Conservation (phyloP, 768 basidiomycete species). For the Paxillus involutus region DNA sequence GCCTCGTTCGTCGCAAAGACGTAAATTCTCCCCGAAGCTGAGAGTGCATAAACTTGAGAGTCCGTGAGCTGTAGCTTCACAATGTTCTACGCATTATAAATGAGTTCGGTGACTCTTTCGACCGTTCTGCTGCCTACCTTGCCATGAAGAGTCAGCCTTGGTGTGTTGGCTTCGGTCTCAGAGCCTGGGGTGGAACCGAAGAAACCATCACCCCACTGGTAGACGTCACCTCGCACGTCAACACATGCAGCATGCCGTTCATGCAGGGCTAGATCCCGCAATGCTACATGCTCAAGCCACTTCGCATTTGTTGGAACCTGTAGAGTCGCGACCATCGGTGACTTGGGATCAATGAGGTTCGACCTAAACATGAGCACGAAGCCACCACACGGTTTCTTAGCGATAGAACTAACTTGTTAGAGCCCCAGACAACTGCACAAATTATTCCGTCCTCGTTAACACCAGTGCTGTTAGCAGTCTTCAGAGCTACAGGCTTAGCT, state of each 20-base stretch:
- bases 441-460: slow-evolving; percentile 33
- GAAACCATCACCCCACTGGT: slow-evolving; percentile 80
- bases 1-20: slow-evolving; percentile 54
- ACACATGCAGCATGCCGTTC: slow-evolving; percentile 70
- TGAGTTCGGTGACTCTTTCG: neutral
- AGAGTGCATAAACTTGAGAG: slow-evolving; percentile 73
- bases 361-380: slow-evolving; percentile 36
- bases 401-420: slow-evolving; percentile 54
- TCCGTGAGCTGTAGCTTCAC: slow-evolving; percentile 58
- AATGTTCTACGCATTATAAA: slow-evolving; percentile 55
- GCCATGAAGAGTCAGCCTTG: slow-evolving; percentile 57
- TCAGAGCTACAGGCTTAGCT: neutral
- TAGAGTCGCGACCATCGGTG: slow-evolving; percentile 39
- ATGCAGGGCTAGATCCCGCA: slow-evolving; percentile 73
- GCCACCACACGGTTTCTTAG: neutral
- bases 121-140: slow-evolving; percentile 46
- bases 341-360: slow-evolving; percentile 42
- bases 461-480: slow-evolving; percentile 20
- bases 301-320: slow-evolving; percentile 48
- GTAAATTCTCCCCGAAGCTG: slow-evolving; percentile 74
- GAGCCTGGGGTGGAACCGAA: slow-evolving; percentile 32
- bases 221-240: slow-evolving; percentile 77
- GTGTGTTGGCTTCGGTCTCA: slow-evolving; percentile 30
- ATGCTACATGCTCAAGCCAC: slow-evolving; percentile 67
- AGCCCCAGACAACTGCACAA: slow-evolving; percentile 67